Percentiles rank a stretch among this genome's conserved stretches.
These are phyloP conservation scores for Hyphodiscus sp. DNA, from an alignment of 2,329 filamentous ascomycete species.

Conservation along the genomic window DNA sequence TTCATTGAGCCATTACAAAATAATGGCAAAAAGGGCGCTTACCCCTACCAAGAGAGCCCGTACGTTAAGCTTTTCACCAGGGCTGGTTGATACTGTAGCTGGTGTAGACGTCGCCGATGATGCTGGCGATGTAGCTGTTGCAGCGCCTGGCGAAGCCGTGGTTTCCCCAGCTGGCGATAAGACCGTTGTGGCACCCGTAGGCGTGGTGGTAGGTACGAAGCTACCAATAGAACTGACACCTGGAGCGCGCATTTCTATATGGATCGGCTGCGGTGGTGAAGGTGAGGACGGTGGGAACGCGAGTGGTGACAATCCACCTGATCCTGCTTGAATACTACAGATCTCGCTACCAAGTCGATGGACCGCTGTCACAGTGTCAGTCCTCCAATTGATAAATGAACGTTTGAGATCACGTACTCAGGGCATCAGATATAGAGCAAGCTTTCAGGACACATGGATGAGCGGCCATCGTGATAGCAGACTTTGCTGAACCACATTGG, in stretches of 20 bases:
- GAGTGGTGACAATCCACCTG: not conserved
- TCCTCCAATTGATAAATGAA: not conserved
- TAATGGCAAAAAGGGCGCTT: not conserved
- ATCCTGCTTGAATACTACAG: constrained; percentile 8
- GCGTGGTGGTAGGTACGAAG: not conserved
- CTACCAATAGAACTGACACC: not conserved
- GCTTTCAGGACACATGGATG: constrained; percentile 19
- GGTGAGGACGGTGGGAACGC: not conserved
- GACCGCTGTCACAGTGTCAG: constrained; percentile 2
- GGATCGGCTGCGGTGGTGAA: not conserved
- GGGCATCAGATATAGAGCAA: constrained; percentile 16
- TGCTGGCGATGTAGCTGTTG: not conserved
- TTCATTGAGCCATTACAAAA: not conserved
- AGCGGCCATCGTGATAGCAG: constrained; percentile 13
- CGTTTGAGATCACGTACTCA: constrained; percentile 16
- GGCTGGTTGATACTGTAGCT: not conserved
- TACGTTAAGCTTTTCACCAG: not conserved
- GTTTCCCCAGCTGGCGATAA: too few relatives aligned
- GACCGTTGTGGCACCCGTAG: not conserved
- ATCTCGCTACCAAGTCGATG: constrained; percentile 15
- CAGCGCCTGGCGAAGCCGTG: too few relatives aligned
- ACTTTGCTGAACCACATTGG: constrained; percentile 16
- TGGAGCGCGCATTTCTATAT: too few relatives aligned
- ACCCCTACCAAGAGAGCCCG: not conserved
- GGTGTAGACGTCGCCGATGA: not conserved